Evolutionary conservation across 192 early-diverging fungal genomes (phyloP).

Genomic region (Rhizophagus sp.): DNA sequence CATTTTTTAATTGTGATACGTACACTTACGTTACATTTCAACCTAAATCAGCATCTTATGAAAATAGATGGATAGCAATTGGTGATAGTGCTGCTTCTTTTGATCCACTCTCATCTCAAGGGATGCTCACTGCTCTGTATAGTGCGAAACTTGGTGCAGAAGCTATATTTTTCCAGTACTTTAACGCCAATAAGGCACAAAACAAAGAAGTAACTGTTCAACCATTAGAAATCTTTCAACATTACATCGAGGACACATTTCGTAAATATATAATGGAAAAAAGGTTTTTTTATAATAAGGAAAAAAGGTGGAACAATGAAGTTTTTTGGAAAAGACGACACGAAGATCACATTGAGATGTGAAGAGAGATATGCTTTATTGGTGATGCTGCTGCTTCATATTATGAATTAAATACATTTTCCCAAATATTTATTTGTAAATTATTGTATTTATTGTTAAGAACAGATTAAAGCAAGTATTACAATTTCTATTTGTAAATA

Average conservation of each 20-base stretch:
- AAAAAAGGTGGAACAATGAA: slow-evolving; percentile 21
- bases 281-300: slow-evolving; percentile 27
- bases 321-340: slow-evolving; percentile 26
- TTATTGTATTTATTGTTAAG: too few species aligned
- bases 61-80: slow-evolving; percentile 27
- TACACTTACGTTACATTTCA: neutral
- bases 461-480: too few species aligned
- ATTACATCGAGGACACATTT: slow-evolving; percentile 2
- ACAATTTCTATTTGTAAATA: too few species aligned
- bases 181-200: neutral
- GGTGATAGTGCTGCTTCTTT: slow-evolving; percentile 27
- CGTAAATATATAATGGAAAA: slow-evolving; percentile 13
- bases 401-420: too few species aligned
- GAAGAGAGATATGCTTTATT: neutral
- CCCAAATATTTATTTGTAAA: too few species aligned
- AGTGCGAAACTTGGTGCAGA: slow-evolving; percentile 23
- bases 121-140: slow-evolving; percentile 19
- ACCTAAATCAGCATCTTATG: neutral
- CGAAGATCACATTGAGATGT: neutral
- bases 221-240: slow-evolving; percentile 8
- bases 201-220: neutral
- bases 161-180: slow-evolving; percentile 26
- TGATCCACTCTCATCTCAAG: slow-evolving; percentile 29
- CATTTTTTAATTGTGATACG: neutral
- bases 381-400: too few species aligned